A percentile compares a stretch with the other conserved stretches of the same genome.
Conservation (phyloP, 2,329 filamentous ascomycete species). For the Rhynchosporium secalis region DNA sequence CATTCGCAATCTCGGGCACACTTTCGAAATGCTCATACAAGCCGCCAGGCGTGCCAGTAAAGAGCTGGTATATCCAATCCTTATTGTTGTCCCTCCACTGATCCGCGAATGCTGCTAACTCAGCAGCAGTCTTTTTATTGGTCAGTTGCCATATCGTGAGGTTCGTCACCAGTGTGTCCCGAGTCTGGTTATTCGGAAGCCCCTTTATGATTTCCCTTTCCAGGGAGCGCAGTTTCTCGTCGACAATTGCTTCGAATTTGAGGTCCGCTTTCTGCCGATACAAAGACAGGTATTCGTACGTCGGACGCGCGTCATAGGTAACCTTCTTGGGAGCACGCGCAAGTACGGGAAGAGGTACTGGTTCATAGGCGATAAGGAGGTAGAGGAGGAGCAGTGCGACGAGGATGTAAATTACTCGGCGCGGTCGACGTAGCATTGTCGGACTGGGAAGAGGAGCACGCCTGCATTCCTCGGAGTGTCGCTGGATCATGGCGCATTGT, state of each 20-base stretch:
- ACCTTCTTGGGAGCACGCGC: background rate
- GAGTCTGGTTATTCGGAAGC: constrained; percentile 2
- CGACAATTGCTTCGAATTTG: constrained; percentile 23
- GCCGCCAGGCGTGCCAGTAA: constrained; percentile 11
- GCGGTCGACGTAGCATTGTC: background rate
- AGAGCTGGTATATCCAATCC: constrained; percentile 26
- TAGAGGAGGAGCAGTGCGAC: constrained; percentile 13
- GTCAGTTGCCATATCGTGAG: constrained; percentile 31
- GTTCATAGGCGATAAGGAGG: constrained; percentile 18
- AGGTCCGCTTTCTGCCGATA: constrained; percentile 25
- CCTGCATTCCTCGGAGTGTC: constrained; percentile 8
- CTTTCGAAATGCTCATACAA: constrained; percentile 22
- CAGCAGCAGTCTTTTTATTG: constrained; percentile 8
- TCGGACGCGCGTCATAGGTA: constrained; percentile 12
- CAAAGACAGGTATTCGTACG: constrained; percentile 28
- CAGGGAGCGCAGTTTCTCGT: constrained; percentile 23
- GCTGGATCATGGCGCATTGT: constrained; percentile 13
- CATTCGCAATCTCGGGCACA: constrained; percentile 22
- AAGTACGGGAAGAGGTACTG: constrained; percentile 10
- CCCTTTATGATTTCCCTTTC: constrained; percentile 17
- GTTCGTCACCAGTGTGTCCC: constrained; percentile 17
- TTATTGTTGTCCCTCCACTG: constrained; percentile 29
- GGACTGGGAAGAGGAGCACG: constrained; percentile 1
- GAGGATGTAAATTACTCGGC: background rate
- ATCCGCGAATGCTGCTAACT: constrained; percentile 19